Base-by-base conservation (phyloP, 2,329 filamentous ascomycete species). In the Blumeriella jaapii region DNA sequence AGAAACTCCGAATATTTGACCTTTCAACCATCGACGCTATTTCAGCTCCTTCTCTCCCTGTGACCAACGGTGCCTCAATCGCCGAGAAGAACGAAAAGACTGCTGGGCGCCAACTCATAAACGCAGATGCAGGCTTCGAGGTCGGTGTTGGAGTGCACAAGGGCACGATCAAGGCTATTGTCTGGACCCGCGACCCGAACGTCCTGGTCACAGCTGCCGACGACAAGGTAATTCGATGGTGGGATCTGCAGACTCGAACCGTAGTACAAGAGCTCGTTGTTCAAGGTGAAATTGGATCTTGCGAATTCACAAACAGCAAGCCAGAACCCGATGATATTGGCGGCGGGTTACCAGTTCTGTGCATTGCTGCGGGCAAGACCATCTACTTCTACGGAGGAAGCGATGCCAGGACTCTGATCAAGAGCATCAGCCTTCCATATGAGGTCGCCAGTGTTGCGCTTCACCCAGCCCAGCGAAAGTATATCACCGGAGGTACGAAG, bases 1-100 rank as follows among this genome's bases (percentile, higher is more conserved):
- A 95, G 69, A 95, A 91, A 61, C 71, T 98, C 34, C 83, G 89
- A 34, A 80, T 98, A 44, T 98, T 91, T 55, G 89, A 96, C 52
- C 67, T 98, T 11, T 74, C 74, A 11, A 74, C 48, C 58, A 48
- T 42, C 57, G 7, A 61, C 59, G 22, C 52, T 44, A 15, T 55
- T 51, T 38, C 60, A 49, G 27, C 58, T 42, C 35, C 55, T 24
- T 36, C 35, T 10, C 23, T 31, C 10, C n/a, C n/a, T n/a, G n/a
- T n/a, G n/a, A n/a, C n/a, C n/a, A n/a, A n/a, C n/a, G n/a, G n/a
- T n/a, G n/a, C n/a, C n/a, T n/a, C n/a, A n/a, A n/a, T n/a, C n/a
- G n/a, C n/a, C n/a, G n/a, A n/a, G n/a, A n/a, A n/a, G n/a, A 45
- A 41, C 19, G 29, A 37, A 8, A 35, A 29, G 16, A 56, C 55